Evolutionary conservation across 2,329 filamentous ascomycete species (phyloP), one percentile per base, ranked within the genome.

Genomic region (Corinectria fuckeliana): DNA sequence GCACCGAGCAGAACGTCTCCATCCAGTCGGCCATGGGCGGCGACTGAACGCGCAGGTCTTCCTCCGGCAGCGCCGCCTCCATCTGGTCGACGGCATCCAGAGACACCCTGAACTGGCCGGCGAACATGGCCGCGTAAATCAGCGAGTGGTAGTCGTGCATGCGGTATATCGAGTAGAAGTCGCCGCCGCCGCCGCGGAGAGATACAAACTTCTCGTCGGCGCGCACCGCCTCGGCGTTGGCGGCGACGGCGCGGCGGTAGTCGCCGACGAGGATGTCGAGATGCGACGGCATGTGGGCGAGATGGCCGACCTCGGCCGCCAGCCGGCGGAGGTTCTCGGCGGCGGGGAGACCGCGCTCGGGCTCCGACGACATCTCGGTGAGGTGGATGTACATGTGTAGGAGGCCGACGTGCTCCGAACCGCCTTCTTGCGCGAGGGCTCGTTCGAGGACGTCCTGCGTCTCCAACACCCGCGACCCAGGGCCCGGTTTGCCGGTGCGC

Each of bases 361-460:
- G 89, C 20, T 69, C 64, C 1, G 52, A 56, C 0, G 89, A 92
- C 90, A 92, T 92, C 70, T 93, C 90, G 80, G 91, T 90, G 3
- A 91, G 82, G 66, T 92, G 90, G 36, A 92, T 90, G 72, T 93
- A 93, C 28, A 92, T 76, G 72, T 93, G 91, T 5, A 92, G 78
- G 0, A 93, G 74, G 0, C 90, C 91, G 0, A 91, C 88, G 67
- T 95, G 91, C 6, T 77, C 66, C 3, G 78, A 72, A 1, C 76
- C 76, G 4, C 68, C 71, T 0, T 67, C 58, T 2, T 69, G 68
- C 3, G 80, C 77, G 16, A 93, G 75, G 0, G 86, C 87, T 3
- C 72, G 68, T 62, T 79, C 76, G 8, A 79, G 66, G 7, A 76
- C 67, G 6, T 67, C 56, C 55, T 76, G 71, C 21, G 71, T 71